Base-by-base conservation (phyloP, 2,329 filamentous ascomycete species). In the Phialocephala subalpina region DNA sequence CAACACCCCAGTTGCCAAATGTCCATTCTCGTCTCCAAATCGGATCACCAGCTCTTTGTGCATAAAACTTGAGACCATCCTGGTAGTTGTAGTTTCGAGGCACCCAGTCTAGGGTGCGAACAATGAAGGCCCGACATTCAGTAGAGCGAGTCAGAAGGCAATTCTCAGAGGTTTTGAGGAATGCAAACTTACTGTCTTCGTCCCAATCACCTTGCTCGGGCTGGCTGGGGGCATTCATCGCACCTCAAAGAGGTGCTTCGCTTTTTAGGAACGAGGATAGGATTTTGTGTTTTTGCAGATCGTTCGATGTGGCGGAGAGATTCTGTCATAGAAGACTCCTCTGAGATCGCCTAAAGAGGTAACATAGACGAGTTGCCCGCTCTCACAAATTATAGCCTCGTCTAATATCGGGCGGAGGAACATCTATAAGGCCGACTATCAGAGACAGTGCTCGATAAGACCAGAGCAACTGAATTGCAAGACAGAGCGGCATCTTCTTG, bases 51-150 rank as follows among this genome's bases (percentile, higher is more conserved):
- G 70, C 42, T 82, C 75, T 14, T 82, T 72, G 63, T 82, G 82
- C 29, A 82, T 79, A 63, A 81, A 77, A 56, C 78, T 78, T 38
- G 82, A 75, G 12, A n/a, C 81, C 81, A 71, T 83, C 81, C 59
- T 78, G 78, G 66, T 83, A 83, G 63, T 81, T 79, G 64, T 80
- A 82, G 62, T 83, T 83, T 52, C 81, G 78, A 45, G 81, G 82
- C 33, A 82, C 78, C 67, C 80, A 78, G 11, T 77, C 78, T 60
- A 80, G 82, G 56, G 81, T 79, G 73, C 79, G 75, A 33, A 82
- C 78, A 20, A 83, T 79, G 7, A 82, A 79, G 59, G 80, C 82
- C 45, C 81, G 79, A 62, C 82, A 83, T 72, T 82, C 81, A 82
- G 20, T 6, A 49, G 42, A 35, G n/a, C 36, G 18, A 42, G 14